A percentile compares a stretch with the other conserved stretches of the same genome.
phyloP scores from a whole-genome alignment of 1,284 basidiomycete species.

The Paramarasmius palmivorus region DNA sequence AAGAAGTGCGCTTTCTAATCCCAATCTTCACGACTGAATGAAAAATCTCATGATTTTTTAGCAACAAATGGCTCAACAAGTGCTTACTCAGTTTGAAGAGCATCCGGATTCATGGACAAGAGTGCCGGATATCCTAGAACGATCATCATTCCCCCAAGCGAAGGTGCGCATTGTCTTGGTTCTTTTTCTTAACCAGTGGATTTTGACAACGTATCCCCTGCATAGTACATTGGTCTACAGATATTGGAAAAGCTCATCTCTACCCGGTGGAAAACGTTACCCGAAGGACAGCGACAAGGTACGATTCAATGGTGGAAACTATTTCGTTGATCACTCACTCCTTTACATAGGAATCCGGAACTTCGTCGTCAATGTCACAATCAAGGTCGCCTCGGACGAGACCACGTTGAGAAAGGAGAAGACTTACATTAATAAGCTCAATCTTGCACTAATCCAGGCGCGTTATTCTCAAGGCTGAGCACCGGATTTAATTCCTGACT shows the following conservation, averaged over 20 bases:
- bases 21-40: slow-evolving; percentile 11
- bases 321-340: slow-evolving; percentile 7
- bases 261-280: slow-evolving; percentile 95
- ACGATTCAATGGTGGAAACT: slow-evolving; percentile 19
- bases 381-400: slow-evolving; percentile 92
- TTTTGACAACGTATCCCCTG: slow-evolving; percentile 13
- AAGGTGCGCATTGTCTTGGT: slow-evolving; percentile 72
- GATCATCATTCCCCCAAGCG: slow-evolving; percentile 83
- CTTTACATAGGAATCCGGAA: slow-evolving; percentile 82
- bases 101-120: slow-evolving; percentile 98
- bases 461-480: slow-evolving; percentile 22
- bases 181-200: slow-evolving; percentile 1
- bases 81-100: slow-evolving; percentile 95
- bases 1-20: slow-evolving; percentile 55
- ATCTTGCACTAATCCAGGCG: slow-evolving; percentile 94
- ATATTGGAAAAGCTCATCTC: slow-evolving; percentile 94
- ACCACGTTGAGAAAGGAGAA: slow-evolving; percentile 87
- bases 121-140: slow-evolving; percentile 93
- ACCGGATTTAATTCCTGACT: background rate
- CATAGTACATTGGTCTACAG: slow-evolving; percentile 90
- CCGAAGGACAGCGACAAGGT: slow-evolving; percentile 92
- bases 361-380: slow-evolving; percentile 93
- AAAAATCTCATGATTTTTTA: slow-evolving; percentile 36
- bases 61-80: slow-evolving; percentile 91
- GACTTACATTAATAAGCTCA: slow-evolving; percentile 96